These are phyloP conservation scores for Toxoplasma gondii DNA, from an alignment of 169 alveolate genomes.

Conservation along the genomic window DNA sequence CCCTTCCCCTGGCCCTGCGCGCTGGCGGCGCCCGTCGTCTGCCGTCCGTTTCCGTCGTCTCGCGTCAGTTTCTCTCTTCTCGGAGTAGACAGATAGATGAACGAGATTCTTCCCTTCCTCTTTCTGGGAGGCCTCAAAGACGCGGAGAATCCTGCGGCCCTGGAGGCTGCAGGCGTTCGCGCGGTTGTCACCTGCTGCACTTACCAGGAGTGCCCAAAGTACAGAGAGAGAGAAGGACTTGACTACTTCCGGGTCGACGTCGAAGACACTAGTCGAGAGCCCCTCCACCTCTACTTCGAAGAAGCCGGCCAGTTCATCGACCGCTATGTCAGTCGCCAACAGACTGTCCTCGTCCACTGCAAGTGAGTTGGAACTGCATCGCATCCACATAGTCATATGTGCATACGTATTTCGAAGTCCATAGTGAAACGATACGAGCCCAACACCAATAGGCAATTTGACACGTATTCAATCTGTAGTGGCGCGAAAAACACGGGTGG, in stretches of 20 bases:
- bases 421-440: too few species aligned
- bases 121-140: slow-evolving; percentile 45
- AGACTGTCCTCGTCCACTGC: slow-evolving; percentile 75
- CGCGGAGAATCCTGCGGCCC: slow-evolving; percentile 31
- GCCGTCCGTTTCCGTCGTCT: neutral
- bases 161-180: slow-evolving; percentile 11
- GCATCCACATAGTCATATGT: neutral
- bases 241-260: slow-evolving; percentile 60
- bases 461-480: too few species aligned
- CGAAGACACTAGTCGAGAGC: slow-evolving; percentile 75
- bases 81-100: slow-evolving; percentile 22
- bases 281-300: slow-evolving; percentile 70
- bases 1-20: too few species aligned
- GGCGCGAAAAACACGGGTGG: too few species aligned
- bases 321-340: slow-evolving; percentile 49
- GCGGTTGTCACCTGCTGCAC: slow-evolving; percentile 59
- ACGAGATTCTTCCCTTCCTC: slow-evolving; percentile 51
- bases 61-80: neutral
- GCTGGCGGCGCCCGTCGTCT: too few species aligned
- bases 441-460: too few species aligned
- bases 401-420: too few species aligned
- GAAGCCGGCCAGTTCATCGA: slow-evolving; percentile 74
- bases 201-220: slow-evolving; percentile 21
- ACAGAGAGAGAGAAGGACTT: neutral
- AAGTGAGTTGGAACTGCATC: slow-evolving; percentile 48